A percentile compares a stretch with the other conserved stretches of the same genome.
phyloP scores from a whole-genome alignment of 2,329 filamentous ascomycete genomes.

The Coniochaeta ligniaria region DNA sequence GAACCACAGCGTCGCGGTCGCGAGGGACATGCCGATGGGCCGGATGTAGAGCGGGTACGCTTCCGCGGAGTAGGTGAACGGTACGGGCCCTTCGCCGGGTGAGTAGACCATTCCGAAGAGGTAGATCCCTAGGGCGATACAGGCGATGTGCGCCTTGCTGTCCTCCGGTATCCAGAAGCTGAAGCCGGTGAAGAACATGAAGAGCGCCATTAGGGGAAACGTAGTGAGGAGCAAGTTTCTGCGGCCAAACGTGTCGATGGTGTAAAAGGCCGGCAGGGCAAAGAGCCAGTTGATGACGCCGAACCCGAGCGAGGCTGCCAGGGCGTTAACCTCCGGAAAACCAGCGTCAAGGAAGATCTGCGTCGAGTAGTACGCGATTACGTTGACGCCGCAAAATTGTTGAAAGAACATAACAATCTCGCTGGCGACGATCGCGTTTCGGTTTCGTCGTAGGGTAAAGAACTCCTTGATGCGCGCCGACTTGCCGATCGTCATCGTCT shows the following conservation, averaged over 20 bases:
- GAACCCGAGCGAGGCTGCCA: constrained; percentile 55
- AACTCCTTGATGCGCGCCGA: constrained; percentile 47
- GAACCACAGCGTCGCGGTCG: constrained; percentile 44
- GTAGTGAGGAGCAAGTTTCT: constrained; percentile 56
- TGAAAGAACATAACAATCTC: constrained; percentile 52
- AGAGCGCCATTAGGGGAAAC: constrained; percentile 56
- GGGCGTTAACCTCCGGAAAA: constrained; percentile 41
- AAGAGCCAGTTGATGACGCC: constrained; percentile 61
- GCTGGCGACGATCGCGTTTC: constrained; percentile 52
- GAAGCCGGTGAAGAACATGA: constrained; percentile 38
- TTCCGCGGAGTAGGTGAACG: constrained; percentile 62
- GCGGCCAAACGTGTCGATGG: constrained; percentile 62
- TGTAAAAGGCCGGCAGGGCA: constrained; percentile 55
- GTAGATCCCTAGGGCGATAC: constrained; percentile 41
- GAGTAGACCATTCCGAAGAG: constrained; percentile 44
- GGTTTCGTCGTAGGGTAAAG: constrained; percentile 53
- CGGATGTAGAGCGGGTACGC: constrained; percentile 59
- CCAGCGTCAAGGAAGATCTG: constrained; percentile 52
- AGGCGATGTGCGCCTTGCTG: constrained; percentile 30
- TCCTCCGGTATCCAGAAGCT: constrained; percentile 34
- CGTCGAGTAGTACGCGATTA: constrained; percentile 54
- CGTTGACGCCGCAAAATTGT: constrained; percentile 36
- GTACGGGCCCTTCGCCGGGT: constrained; percentile 55
- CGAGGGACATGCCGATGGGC: constrained; percentile 53
- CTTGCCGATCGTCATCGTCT: constrained; percentile 36